Conservation (phyloP, 2,329 filamentous ascomycete genomes). For the Colletotrichum sp. region DNA sequence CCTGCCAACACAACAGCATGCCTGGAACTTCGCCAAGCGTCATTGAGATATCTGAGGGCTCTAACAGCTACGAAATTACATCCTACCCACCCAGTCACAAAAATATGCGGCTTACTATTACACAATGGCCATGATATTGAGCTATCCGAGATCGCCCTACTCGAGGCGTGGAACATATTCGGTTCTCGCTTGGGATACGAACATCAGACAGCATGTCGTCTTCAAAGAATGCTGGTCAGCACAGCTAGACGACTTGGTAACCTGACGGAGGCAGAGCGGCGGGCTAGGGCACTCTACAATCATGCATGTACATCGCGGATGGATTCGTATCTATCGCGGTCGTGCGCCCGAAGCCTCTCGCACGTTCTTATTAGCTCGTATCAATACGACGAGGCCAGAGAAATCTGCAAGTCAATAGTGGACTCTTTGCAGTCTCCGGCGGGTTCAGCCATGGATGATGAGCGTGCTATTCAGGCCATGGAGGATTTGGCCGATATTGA, state of each 20-base stretch:
- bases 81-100: neutral
- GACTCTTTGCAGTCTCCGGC: neutral
- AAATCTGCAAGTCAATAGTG: neutral
- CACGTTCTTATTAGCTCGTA: neutral
- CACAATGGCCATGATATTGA: neutral
- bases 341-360: neutral
- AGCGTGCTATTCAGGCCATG: neutral
- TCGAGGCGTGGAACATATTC: neutral
- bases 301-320: neutral
- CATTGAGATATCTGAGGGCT: neutral
- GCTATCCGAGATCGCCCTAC: neutral
- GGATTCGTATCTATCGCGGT: neutral
- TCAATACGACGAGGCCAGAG: neutral
- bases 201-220: neutral
- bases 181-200: neutral
- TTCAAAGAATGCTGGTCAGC: neutral
- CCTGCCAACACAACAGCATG: neutral
- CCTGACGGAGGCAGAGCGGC: neutral
- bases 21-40: neutral
- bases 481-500: neutral
- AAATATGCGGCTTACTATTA: neutral
- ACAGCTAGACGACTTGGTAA: neutral
- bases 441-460: neutral
- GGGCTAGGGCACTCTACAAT: neutral
- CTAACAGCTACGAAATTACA: neutral